These are phyloP conservation scores for Verticillium isaacii DNA, from an alignment of 2,329 filamentous ascomycete species.

Conservation along the genomic window DNA sequence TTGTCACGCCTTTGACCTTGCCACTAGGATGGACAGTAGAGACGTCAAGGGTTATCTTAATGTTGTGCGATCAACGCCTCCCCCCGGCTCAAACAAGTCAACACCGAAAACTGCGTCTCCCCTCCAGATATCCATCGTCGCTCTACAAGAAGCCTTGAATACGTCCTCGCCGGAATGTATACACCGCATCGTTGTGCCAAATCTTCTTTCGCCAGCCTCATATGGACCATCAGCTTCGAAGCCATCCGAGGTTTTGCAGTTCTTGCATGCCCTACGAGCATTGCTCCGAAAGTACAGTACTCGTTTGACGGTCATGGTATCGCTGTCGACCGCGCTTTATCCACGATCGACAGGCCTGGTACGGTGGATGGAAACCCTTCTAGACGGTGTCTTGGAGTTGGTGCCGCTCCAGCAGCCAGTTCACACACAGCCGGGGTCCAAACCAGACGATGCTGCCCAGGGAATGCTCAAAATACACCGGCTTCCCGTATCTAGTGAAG, in stretches of 20 bases:
- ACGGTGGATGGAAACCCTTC: constrained; percentile 80
- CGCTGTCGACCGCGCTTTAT: constrained; percentile 75
- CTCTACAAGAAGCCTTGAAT: constrained; percentile 50
- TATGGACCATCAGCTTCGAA: constrained; percentile 66
- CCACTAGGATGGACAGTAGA: constrained; percentile 52
- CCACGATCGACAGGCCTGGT: constrained; percentile 71
- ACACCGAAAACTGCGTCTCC: constrained; percentile 34
- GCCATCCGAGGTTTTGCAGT: constrained; percentile 72
- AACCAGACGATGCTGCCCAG: constrained; percentile 70
- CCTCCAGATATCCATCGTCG: constrained; percentile 60
- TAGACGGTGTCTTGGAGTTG: constrained; percentile 82
- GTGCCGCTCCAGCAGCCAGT: constrained; percentile 59
- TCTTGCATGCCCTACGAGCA: constrained; percentile 73
- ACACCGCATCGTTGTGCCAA: constrained; percentile 82
- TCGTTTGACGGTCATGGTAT: constrained; percentile 67
- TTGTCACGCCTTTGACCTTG: constrained; percentile 70
- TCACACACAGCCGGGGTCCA: constrained; percentile 43
- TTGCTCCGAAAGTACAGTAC: constrained; percentile 64
- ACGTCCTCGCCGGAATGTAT: constrained; percentile 55
- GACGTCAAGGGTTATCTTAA: constrained; percentile 44
- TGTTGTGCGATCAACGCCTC: constrained; percentile 24
- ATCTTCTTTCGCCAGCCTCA: constrained; percentile 77
- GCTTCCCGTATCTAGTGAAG: constrained; percentile 81
- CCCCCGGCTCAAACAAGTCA: background rate
- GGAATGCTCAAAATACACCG: constrained; percentile 81